Base-by-base conservation (phyloP, 768 basidiomycete species). In the Termitomyces sp. region DNA sequence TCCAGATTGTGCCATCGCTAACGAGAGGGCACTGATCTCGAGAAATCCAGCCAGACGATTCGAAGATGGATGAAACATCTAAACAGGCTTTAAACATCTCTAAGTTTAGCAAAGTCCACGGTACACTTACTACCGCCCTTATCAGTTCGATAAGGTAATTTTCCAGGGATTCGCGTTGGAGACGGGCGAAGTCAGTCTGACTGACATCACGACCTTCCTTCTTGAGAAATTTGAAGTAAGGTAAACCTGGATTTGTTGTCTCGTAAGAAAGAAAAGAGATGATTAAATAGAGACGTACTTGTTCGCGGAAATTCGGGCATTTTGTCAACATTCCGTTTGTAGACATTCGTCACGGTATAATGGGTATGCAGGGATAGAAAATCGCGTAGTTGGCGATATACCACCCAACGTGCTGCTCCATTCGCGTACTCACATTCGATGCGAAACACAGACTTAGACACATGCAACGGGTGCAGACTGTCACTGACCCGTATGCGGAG, bases 361-460 rank as follows among this genome's bases (percentile, higher is more conserved):
- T 98, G 94, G 0, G 88, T 80, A 68, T 98, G 95, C 22, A 99
- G 71, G 23, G 88, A 88, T 43, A 96, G 52, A 64, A 99, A 97
- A 68, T 98, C 96, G 57, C 91, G 85, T 51, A 97, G 78, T 70
- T 95, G 88, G 50, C 96, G 86, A 70, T 94, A 94, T n/a, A 93
- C 80, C 27, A 97, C 95, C 96, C 97, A 99, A 68, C 94, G 77
- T 65, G 81, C 85, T 12, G 88, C 86, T 20, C 93, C 93, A 60
- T 96, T 94, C 0, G 93, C 96, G 68, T 99, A 98, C 69, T 97
- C 91, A 67, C 94, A 98, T 69, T 95, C 93, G 60, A 95, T 93
- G 15, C 92, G 83, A 67, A 95, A 95, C 2, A 92, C 85, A 5
- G 90, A 84, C 64, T 89, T 89, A 42, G 82, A 73, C 20, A 82